Conservation (phyloP, 139 green algal genomes). For the Haematococcus lacustris region DNA sequence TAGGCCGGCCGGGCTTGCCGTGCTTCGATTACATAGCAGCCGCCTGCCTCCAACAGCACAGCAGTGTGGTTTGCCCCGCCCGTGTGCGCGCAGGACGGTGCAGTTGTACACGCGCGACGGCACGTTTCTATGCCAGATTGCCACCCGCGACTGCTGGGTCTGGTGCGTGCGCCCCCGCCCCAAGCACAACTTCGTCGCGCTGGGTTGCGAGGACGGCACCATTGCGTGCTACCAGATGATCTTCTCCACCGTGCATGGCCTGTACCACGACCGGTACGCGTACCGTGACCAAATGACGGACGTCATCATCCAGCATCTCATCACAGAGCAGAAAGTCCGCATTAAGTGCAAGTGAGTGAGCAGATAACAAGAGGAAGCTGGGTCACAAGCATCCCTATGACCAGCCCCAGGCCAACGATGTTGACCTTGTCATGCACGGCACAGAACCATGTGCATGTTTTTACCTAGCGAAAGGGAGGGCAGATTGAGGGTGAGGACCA, state of each 20-base stretch:
- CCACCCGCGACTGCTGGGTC: slow-evolving; percentile 53
- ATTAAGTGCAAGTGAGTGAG: slow-evolving; percentile 55
- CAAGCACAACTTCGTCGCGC: slow-evolving; percentile 61
- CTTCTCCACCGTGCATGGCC: slow-evolving; percentile 51
- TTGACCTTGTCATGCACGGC: too few species aligned
- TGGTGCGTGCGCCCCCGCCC: slow-evolving; percentile 50
- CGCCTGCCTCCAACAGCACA: too few species aligned
- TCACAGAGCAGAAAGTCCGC: slow-evolving; percentile 67
- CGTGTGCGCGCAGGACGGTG: slow-evolving; percentile 28
- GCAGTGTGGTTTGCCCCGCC: too few species aligned
- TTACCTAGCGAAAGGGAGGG: too few species aligned
- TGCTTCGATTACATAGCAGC: too few species aligned
- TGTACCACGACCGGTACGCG: slow-evolving; percentile 65
- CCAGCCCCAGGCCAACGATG: too few species aligned
- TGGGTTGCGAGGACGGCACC: slow-evolving; percentile 66
- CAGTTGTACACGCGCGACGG: slow-evolving; percentile 62
- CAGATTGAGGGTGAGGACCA: too few species aligned
- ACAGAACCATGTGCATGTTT: neutral
- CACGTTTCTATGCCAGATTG: slow-evolving; percentile 51
- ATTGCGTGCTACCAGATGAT: slow-evolving; percentile 9
- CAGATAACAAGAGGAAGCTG: too few species aligned
- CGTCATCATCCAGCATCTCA: slow-evolving; percentile 80
- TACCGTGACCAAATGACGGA: slow-evolving; percentile 76
- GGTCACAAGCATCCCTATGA: too few species aligned
- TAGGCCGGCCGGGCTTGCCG: too few species aligned